Conservation (phyloP, 1,284 basidiomycete species). For the Ganoderma resinaceum region DNA sequence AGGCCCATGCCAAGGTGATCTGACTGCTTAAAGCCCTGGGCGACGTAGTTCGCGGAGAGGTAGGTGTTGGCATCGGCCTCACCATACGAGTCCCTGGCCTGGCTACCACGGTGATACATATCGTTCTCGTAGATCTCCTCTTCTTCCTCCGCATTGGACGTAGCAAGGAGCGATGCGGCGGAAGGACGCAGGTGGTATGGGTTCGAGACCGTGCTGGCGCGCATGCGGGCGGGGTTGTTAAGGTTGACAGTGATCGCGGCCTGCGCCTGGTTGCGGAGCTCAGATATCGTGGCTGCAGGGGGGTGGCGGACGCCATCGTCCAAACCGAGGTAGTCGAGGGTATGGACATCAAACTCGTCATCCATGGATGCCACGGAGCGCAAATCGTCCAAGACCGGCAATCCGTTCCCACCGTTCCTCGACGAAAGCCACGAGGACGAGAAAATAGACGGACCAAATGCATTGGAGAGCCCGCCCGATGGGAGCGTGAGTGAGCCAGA, state of each 20-base stretch:
- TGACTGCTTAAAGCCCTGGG: slow-evolving; percentile 75
- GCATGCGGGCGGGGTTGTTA: slow-evolving; percentile 74
- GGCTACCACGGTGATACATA: slow-evolving; percentile 54
- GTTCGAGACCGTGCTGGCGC: slow-evolving; percentile 92
- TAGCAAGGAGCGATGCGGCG: slow-evolving; percentile 62
- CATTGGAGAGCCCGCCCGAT: slow-evolving; percentile 77
- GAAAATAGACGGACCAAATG: slow-evolving; percentile 88
- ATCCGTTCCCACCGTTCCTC: slow-evolving; percentile 60
- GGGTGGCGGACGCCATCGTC: slow-evolving; percentile 76
- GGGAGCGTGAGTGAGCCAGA: slow-evolving; percentile 86
- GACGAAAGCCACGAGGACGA: slow-evolving; percentile 87
- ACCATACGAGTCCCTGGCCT: slow-evolving; percentile 55
- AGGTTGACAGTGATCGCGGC: slow-evolving; percentile 86
- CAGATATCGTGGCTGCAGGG: slow-evolving; percentile 83
- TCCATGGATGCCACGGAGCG: slow-evolving; percentile 81
- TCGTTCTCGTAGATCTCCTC: slow-evolving; percentile 73
- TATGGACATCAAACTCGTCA: slow-evolving; percentile 92
- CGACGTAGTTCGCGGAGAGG: slow-evolving; percentile 63
- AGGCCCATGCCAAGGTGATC: slow-evolving; percentile 64
- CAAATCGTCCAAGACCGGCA: slow-evolving; percentile 77
- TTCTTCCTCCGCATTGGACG: slow-evolving; percentile 70
- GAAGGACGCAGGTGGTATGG: slow-evolving; percentile 73
- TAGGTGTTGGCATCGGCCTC: slow-evolving; percentile 56
- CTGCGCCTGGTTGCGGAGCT: slow-evolving; percentile 86
- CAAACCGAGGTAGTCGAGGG: slow-evolving; percentile 93